phyloP scores from a whole-genome alignment of 148 eudicot genomes.

The Pharnaceum exiguum region DNA sequence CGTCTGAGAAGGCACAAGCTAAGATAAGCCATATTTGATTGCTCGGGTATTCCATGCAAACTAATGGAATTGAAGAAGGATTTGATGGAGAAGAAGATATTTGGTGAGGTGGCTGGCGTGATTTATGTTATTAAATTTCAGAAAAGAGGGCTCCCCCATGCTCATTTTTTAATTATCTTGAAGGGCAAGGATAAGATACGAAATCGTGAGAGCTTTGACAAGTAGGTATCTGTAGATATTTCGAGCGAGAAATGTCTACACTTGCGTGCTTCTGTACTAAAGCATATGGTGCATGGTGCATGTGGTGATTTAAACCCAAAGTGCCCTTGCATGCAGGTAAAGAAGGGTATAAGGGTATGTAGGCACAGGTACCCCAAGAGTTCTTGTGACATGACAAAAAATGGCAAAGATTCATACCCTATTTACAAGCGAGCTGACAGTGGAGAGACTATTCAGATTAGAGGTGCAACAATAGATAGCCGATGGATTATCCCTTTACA shows the following conservation, averaged over 20 bases:
- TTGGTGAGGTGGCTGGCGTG: constrained; percentile 8
- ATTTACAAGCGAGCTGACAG: constrained; percentile 16
- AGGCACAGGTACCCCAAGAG: constrained; percentile 11
- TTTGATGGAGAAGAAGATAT: not conserved
- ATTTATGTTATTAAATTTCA: constrained; percentile 25
- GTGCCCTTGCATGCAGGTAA: constrained; percentile 19
- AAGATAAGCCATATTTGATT: constrained; percentile 17
- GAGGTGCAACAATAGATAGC: constrained; percentile 1
- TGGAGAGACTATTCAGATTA: not conserved
- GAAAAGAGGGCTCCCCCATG: constrained; percentile 20
- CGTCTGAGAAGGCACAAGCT: too few relatives aligned
- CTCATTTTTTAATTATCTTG: constrained; percentile 15
- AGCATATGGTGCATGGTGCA: constrained; percentile 45
- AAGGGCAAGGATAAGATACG: not conserved
- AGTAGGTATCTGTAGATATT: constrained; percentile 1
- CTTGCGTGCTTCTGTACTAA: not conserved
- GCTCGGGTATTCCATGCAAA: constrained; percentile 15
- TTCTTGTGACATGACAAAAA: not conserved
- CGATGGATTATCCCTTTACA: constrained; percentile 28
- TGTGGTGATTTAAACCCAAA: constrained; percentile 16
- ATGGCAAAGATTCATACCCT: constrained; percentile 17
- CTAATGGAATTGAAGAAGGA: constrained; percentile 7
- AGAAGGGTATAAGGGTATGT: not conserved
- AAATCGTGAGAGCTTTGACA: constrained; percentile 12
- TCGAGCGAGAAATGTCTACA: constrained; percentile 3